Conservation (phyloP, 1,284 basidiomycete genomes). For the Blastosporella zonata region DNA sequence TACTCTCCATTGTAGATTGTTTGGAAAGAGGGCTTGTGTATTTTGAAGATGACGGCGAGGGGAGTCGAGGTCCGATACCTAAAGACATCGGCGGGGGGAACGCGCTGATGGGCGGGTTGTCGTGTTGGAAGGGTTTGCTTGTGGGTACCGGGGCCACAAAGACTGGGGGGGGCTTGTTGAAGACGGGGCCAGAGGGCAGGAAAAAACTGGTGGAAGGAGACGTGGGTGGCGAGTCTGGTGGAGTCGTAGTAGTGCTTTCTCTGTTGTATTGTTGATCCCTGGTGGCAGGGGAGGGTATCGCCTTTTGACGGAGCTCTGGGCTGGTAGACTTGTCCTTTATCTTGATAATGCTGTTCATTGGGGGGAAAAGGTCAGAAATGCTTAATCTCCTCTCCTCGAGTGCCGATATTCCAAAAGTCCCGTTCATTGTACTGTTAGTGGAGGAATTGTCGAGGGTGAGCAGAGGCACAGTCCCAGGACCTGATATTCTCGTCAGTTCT, state of each 20-base stretch:
- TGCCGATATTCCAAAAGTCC: neutral
- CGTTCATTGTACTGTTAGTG: conserved; percentile 6
- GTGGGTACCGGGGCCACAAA: conserved; percentile 44
- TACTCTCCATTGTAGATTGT: conserved; percentile 52
- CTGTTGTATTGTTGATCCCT: conserved; percentile 13
- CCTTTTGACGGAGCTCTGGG: neutral
- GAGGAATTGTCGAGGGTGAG: conserved; percentile 9
- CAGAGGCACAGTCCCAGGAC: conserved; percentile 1
- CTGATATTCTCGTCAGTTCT: conserved; percentile 27
- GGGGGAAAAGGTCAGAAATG: conserved; percentile 49
- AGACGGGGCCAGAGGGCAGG: conserved; percentile 44
- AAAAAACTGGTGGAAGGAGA: conserved; percentile 34
- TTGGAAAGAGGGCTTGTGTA: conserved; percentile 37
- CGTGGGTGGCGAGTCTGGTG: conserved; percentile 53
- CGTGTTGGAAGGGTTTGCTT: conserved; percentile 11
- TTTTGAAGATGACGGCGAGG: conserved; percentile 29
- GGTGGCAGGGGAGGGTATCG: neutral
- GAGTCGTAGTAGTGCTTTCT: conserved; percentile 51
- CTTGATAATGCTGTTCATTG: conserved; percentile 26
- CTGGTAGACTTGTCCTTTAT: conserved; percentile 29
- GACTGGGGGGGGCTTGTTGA: conserved; percentile 57
- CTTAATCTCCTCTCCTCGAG: conserved; percentile 41
- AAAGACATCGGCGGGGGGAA: conserved; percentile 33
- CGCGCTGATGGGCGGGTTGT: conserved; percentile 29
- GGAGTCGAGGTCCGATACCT: conserved; percentile 21